These are phyloP conservation scores for Salix udensis DNA, from an alignment of 345 rosid genomes.

Conservation along the genomic window DNA sequence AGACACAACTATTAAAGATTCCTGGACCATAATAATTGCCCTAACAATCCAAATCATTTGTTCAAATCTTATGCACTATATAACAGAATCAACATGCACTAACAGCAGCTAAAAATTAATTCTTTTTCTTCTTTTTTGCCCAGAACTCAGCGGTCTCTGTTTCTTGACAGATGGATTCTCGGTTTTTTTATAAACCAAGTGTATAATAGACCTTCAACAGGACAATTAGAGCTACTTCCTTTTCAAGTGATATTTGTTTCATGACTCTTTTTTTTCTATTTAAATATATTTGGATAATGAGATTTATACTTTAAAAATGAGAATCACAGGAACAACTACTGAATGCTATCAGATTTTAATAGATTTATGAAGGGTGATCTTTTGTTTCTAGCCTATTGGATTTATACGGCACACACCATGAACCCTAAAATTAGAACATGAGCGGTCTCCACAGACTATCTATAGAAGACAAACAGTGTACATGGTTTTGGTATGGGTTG, in stretches of 20 bases:
- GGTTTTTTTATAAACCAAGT: neutral
- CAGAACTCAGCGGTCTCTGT: no score
- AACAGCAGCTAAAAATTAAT: neutral
- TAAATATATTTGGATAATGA: no score
- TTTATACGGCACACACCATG: slow-evolving; percentile 1
- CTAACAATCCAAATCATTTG: slow-evolving; percentile 27
- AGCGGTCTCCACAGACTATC: neutral
- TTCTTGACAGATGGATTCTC: neutral
- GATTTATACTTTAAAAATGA: no score
- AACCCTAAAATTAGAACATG: slow-evolving; percentile 11
- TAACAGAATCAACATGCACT: neutral
- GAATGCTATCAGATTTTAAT: neutral
- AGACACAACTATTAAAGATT: slow-evolving; percentile 40
- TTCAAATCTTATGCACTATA: slow-evolving; percentile 23
- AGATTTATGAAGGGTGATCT: neutral
- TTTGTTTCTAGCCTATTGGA: neutral
- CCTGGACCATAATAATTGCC: slow-evolving; percentile 50
- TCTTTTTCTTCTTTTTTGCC: no score
- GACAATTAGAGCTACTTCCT: neutral
- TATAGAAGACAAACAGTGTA: neutral
- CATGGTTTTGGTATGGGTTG: neutral
- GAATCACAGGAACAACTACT: no score
- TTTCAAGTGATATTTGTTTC: neutral
- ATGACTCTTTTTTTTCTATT: no score
- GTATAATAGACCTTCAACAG: neutral